A percentile compares a stretch with the other conserved stretches of the same genome.
phyloP scores from a whole-genome alignment of 2,329 filamentous ascomycete genomes.

The Penicillium hordei region DNA sequence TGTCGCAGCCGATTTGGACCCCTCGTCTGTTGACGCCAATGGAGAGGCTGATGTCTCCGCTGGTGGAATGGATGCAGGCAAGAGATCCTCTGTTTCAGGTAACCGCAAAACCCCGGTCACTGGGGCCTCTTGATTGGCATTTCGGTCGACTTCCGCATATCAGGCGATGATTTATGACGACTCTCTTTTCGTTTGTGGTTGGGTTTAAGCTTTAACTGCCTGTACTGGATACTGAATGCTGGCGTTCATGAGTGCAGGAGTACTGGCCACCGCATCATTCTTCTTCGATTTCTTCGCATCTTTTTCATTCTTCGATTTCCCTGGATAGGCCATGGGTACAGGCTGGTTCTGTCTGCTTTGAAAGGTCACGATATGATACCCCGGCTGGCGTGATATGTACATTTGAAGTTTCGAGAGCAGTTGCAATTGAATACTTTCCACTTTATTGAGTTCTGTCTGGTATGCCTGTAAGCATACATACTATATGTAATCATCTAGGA shows the following conservation, averaged over 20 bases:
- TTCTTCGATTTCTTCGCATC: conserved; percentile 7
- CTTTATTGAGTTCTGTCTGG: neutral
- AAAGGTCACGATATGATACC: conserved; percentile 35
- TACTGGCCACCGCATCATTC: neutral
- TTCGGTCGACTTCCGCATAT: neutral
- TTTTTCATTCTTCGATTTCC: conserved; percentile 3
- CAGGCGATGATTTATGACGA: conserved; percentile 27
- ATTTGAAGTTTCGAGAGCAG: conserved; percentile 13
- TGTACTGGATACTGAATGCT: conserved; percentile 11
- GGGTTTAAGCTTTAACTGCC: neutral
- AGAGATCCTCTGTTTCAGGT: conserved; percentile 23
- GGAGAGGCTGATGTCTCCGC: conserved; percentile 24
- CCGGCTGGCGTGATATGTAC: conserved; percentile 20
- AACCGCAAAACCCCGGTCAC: conserved; percentile 20
- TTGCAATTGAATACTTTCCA: conserved; percentile 13
- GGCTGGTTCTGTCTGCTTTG: conserved; percentile 23
- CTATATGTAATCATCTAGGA: neutral
- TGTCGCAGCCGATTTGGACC: conserved; percentile 24
- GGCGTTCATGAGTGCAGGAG: conserved; percentile 16
- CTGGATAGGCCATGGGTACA: conserved; percentile 13
- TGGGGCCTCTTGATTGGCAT: conserved; percentile 1
- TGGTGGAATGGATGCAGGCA: conserved; percentile 21
- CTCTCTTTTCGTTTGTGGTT: conserved; percentile 11
- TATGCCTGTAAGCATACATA: neutral
- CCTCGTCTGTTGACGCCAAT: conserved; percentile 23